Conservation (phyloP, 2,329 filamentous ascomycete genomes). For the Pseudopyricularia javanii region DNA sequence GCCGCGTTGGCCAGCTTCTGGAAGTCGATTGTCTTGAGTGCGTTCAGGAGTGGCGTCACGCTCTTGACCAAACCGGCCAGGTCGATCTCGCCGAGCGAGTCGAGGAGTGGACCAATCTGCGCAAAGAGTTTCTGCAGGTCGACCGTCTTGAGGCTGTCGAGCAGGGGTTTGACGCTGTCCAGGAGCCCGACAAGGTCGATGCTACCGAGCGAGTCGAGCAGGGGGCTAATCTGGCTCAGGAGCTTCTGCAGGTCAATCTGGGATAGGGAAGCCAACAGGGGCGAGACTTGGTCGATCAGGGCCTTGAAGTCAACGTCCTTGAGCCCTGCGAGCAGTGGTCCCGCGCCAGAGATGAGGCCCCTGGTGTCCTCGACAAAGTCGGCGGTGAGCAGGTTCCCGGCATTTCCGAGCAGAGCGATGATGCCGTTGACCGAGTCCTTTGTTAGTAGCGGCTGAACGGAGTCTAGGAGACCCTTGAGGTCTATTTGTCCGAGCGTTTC, state of each 20-base stretch:
- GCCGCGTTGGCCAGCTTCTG: constrained; percentile 5
- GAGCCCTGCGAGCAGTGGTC: constrained; percentile 17
- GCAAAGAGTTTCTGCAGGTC: constrained; percentile 8
- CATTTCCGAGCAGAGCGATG: constrained; percentile 10
- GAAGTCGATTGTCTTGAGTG: constrained; percentile 5
- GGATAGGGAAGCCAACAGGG: not conserved
- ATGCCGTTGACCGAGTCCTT: constrained; percentile 11
- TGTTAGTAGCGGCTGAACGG: too few relatives aligned
- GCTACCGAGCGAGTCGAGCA: not conserved
- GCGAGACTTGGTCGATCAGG: not conserved
- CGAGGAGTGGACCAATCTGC: not conserved
- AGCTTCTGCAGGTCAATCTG: not conserved
- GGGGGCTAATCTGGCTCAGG: not conserved
- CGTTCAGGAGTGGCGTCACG: constrained; percentile 4
- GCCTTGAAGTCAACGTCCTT: too few relatives aligned
- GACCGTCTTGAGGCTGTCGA: not conserved
- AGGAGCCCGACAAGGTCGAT: constrained; percentile 7
- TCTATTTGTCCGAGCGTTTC: too few relatives aligned
- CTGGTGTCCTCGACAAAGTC: constrained; percentile 28
- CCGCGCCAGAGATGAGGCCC: constrained; percentile 22
- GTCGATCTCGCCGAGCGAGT: constrained; percentile 16
- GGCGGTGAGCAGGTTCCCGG: constrained; percentile 16
- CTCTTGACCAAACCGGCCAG: constrained; percentile 16
- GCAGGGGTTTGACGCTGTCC: not conserved
- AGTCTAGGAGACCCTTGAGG: too few relatives aligned